Base-by-base conservation (phyloP, 2,329 filamentous ascomycete genomes). In the Graphilbum sp. region DNA sequence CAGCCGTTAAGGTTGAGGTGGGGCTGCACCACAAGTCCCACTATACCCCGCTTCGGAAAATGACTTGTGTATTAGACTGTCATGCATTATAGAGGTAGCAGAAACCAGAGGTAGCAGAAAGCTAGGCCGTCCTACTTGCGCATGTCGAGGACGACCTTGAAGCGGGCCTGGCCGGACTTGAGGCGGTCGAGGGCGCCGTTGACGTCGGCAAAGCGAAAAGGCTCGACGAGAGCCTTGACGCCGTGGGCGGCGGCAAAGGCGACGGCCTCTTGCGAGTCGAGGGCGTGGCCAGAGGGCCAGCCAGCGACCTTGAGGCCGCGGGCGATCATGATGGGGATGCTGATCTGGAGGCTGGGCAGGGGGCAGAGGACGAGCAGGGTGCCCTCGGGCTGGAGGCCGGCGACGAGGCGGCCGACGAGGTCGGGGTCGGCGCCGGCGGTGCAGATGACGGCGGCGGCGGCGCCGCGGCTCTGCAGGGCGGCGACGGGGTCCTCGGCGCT, bases 151-250 rank as follows among this genome's bases (percentile, higher is more conserved):
- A 47, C 45, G n/a, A 45, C 35, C 31, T 42, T 43, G 43, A 45
- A 47, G 13, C 45, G 41, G 3, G 42, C 43, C 25, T 41, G 39
- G 30, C 43, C 43, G 10, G 42, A 42, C 12, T 39, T 10, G 39
- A 47, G 32, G 15, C 40, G 43, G 19, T 41, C 43, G 13, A 66
- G 53, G 0, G 67, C 67, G 41, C 62, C 53, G 16, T 60, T 52
- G 1, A 58, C 61, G 29, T 72, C 60, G 0, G 53, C 63, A 41
- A 85, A 58, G 0, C 72, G 64, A 50, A 72, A 83, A 47, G 62
- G 73, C 61, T 83, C 69, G 21, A 79, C 58, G 53, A 81, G 61
- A 37, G 77, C 79, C 54, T 70, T 68, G 45, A 85, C 66, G 5
- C 62, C 61, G 46, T 82, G 73, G 15, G 62, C 55, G 41, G 64